Evolutionary conservation across 1,284 basidiomycete species (phyloP), one percentile per base, ranked within the genome.

Genomic region (Ganoderma lingzhi): DNA sequence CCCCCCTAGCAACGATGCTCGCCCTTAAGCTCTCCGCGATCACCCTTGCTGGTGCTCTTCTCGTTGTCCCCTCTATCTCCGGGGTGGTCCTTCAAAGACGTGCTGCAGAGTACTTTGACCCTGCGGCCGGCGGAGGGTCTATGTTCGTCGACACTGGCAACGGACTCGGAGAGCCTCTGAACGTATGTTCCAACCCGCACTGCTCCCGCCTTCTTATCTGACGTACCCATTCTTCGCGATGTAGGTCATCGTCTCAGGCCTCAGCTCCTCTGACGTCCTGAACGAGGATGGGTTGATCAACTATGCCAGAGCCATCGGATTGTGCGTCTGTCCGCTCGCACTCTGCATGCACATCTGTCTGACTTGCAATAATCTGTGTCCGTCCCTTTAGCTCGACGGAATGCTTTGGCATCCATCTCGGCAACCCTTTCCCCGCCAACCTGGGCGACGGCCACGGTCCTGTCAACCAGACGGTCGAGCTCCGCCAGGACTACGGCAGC

Each of bases 361-460:
- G 14, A 39, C 23, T 42, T 61, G 39, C 9, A 6, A 37, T 5
- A 9, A 23, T 12, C 23, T 59, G 23, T 1, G 23, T 23, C 23
- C 23, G 23, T 23, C 23, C 23, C 23, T 23, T 23, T 23, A 92
- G 91, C 78, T 91, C 92, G 15, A 84, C 85, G 64, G 92, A 94
- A 78, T 94, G 93, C 77, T 78, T 93, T 32, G 92, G 88, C 32
- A 79, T 93, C 69, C 93, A 92, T 74, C 73, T 88, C 12, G 91
- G 91, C 2, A 82, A 75, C 45, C 86, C 86, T 0, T 91, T 93
- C 75, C 81, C 86, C 56, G 92, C 92, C 30, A 85, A 93, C 77
- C 85, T 93, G 9, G 93, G 92, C 19, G 92, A 94, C 71, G 90
- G 88, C 0, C 84, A 91, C 69, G 87, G 87, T 19, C 80, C 81